phyloP scores from a whole-genome alignment of 345 rosid genomes.

The Psidium friedrichsthalianum region DNA sequence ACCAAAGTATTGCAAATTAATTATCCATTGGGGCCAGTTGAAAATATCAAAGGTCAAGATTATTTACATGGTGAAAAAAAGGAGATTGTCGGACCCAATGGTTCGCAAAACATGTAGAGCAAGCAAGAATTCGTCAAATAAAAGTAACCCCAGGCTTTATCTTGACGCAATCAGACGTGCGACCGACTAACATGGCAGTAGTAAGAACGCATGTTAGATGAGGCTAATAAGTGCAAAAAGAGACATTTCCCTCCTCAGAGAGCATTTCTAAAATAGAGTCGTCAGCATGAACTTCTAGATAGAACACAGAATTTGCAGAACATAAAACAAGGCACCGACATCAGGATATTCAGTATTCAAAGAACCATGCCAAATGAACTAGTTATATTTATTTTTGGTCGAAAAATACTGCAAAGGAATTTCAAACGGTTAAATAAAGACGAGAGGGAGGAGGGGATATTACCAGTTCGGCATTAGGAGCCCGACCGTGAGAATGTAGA shows the following conservation, averaged over 20 bases:
- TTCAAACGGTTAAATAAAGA: background rate
- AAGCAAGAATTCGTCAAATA: background rate
- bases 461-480: slow-evolving; percentile 80
- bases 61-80: background rate
- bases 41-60: background rate
- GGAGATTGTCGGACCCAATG: background rate
- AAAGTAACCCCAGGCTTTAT: background rate
- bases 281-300: background rate
- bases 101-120: background rate
- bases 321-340: background rate
- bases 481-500: slow-evolving; percentile 83
- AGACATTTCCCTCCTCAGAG: background rate
- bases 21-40: background rate
- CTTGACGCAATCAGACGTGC: background rate
- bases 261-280: background rate
- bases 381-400: no score
- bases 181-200: background rate
- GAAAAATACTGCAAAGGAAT: background rate
- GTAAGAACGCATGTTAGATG: background rate
- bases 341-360: background rate
- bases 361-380: no score
- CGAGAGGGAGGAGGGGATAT: background rate
- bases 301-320: background rate
- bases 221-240: background rate
- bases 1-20: background rate